phyloP scores from a whole-genome alignment of 2,329 filamentous ascomycete genomes.

The Stachybotrys chlorohalonatus region DNA sequence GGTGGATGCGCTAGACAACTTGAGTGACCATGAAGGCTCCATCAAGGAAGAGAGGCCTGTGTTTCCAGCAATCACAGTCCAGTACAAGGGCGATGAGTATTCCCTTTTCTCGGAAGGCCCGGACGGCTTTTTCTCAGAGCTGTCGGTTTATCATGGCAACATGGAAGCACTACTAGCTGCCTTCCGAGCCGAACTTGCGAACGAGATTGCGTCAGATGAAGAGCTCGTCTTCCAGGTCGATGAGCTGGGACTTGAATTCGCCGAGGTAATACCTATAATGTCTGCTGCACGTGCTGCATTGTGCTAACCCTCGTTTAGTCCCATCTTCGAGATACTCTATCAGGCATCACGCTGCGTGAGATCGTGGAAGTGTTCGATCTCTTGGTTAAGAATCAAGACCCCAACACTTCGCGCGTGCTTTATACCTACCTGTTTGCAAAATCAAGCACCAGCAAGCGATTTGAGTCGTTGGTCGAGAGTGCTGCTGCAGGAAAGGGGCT shows the following conservation, averaged over 20 bases:
- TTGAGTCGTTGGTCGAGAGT: conserved; percentile 30
- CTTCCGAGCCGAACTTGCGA: conserved; percentile 34
- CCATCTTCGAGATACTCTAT: conserved; percentile 21
- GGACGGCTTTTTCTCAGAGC: conserved; percentile 35
- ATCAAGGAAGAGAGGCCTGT: neutral
- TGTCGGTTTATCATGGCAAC: conserved; percentile 30
- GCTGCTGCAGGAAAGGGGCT: conserved; percentile 30
- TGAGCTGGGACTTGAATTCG: conserved; percentile 42
- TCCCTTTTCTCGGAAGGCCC: conserved; percentile 26
- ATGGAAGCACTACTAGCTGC: conserved; percentile 34
- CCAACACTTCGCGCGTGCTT: conserved; percentile 25
- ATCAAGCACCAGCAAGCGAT: conserved; percentile 27
- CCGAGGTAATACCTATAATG: conserved; percentile 29
- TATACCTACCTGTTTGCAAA: conserved; percentile 33
- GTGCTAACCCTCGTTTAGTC: conserved; percentile 23
- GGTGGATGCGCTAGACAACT: neutral
- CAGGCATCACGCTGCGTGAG: conserved; percentile 28
- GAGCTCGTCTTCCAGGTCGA: conserved; percentile 43
- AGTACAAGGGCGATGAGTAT: conserved; percentile 33
- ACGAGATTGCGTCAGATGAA: conserved; percentile 35
- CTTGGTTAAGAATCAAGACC: conserved; percentile 33
- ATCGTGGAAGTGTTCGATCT: conserved; percentile 33
- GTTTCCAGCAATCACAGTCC: conserved; percentile 29
- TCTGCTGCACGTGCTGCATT: neutral
- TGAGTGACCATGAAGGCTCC: neutral